A percentile compares a stretch with the other conserved stretches of the same genome.
Conservation (phyloP, 306 rosid species). For the Casuarina equisetifolia region DNA sequence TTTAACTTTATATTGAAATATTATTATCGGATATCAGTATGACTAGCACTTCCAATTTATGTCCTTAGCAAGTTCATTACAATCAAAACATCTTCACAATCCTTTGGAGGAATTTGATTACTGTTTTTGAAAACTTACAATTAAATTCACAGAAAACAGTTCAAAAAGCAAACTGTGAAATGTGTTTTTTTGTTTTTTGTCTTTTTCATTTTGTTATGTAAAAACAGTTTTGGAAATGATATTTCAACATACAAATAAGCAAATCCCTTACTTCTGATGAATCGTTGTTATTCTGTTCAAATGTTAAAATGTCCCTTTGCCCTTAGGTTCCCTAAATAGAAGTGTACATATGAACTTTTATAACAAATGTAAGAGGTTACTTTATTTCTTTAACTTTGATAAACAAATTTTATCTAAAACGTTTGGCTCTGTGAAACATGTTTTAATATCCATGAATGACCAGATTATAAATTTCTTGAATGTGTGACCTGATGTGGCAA, state of each 20-base stretch:
- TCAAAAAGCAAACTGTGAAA: too few relatives aligned
- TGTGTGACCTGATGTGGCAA: conserved; percentile 2
- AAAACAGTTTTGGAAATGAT: too few relatives aligned
- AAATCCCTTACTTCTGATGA: neutral
- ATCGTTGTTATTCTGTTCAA: neutral
- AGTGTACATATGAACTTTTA: neutral
- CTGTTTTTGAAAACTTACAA: too few relatives aligned
- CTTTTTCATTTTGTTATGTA: too few relatives aligned
- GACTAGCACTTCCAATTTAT: neutral
- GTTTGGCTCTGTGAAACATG: neutral
- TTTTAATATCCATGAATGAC: neutral
- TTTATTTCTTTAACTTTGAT: neutral
- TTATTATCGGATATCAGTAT: neutral
- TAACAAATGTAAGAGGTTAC: neutral
- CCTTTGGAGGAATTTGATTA: too few relatives aligned
- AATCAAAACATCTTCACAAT: neutral
- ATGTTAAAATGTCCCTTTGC: neutral
- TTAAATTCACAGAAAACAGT: too few relatives aligned
- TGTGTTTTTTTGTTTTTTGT: too few relatives aligned
- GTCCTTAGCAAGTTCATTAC: neutral
- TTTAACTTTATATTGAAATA: neutral
- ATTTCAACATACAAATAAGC: too few relatives aligned
- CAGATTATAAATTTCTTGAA: neutral
- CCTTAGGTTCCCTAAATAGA: neutral
- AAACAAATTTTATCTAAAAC: neutral